Conservation (phyloP, 2,329 filamentous ascomycete genomes). For the Phaeoacremonium minimum region DNA sequence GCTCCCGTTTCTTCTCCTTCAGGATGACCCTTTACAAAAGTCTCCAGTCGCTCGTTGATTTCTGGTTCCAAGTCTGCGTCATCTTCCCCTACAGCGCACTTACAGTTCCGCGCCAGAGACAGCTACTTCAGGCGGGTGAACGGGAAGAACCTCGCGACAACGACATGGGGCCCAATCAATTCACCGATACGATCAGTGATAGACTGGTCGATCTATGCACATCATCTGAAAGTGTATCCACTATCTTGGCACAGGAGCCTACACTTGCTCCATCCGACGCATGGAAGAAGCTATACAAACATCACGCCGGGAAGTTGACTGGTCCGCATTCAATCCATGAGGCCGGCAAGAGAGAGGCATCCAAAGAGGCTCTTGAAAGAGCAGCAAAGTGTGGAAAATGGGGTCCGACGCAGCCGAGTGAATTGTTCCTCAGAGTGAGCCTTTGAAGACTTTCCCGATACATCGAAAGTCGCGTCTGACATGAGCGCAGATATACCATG, state of each 20-base stretch:
- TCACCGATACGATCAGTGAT: constrained; percentile 29
- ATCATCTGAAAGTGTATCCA: constrained; percentile 50
- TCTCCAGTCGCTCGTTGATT: constrained; percentile 4
- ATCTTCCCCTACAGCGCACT: constrained; percentile 22
- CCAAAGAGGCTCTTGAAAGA: constrained; percentile 41
- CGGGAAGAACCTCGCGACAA: constrained; percentile 1
- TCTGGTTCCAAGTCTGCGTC: constrained; percentile 21
- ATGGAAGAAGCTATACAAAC: constrained; percentile 50
- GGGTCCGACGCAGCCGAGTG: constrained; percentile 58
- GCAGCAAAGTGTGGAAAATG: constrained; percentile 63
- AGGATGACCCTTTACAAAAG: constrained; percentile 6
- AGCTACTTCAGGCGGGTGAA: neutral
- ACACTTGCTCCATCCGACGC: constrained; percentile 46
- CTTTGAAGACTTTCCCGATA: neutral
- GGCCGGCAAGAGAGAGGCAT: constrained; percentile 14
- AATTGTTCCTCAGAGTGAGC: constrained; percentile 59
- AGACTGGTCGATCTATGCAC: constrained; percentile 48
- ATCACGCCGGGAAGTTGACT: constrained; percentile 12
- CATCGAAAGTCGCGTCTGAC: constrained; percentile 1
- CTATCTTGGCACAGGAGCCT: constrained; percentile 49
- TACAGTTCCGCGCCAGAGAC: constrained; percentile 17
- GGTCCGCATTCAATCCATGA: constrained; percentile 8
- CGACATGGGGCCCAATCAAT: constrained; percentile 3
- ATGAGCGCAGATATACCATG: constrained; percentile 57
- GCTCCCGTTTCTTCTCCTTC: constrained; percentile 2